A percentile compares a stretch with the other conserved stretches of the same genome.
Conservation (phyloP, 2,329 filamentous ascomycete species). For the Phyllosticta capitalensis region DNA sequence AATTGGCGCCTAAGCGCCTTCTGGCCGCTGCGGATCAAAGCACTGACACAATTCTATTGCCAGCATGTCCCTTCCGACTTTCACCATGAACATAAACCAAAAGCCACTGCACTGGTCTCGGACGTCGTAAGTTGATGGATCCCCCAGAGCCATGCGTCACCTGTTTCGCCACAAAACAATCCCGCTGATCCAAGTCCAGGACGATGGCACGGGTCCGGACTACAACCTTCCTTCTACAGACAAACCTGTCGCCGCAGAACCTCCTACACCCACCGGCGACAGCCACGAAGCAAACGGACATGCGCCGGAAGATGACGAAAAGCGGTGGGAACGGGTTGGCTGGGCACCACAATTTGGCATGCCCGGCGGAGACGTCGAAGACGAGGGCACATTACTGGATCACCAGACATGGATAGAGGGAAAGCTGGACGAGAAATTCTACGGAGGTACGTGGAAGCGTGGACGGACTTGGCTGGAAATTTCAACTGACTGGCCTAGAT, state of each 20-base stretch:
- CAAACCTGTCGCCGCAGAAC: conserved; percentile 57
- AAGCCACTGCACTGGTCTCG: conserved; percentile 63
- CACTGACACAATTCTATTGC: conserved; percentile 7
- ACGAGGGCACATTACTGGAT: conserved; percentile 62
- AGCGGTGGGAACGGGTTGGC: conserved; percentile 51
- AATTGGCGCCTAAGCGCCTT: background rate
- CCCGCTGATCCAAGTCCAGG: conserved; percentile 27
- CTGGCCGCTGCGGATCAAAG: background rate
- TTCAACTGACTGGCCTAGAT: conserved; percentile 43
- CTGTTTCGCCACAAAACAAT: conserved; percentile 7
- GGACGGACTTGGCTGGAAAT: conserved; percentile 16
- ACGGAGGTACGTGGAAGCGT: conserved; percentile 53
- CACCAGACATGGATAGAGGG: conserved; percentile 82
- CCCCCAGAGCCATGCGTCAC: conserved; percentile 4
- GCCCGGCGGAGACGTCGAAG: conserved; percentile 38
- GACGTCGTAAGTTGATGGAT: conserved; percentile 49
- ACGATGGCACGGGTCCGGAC: conserved; percentile 57
- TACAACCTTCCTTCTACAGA: conserved; percentile 71
- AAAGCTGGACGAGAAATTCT: conserved; percentile 79
- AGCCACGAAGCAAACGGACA: conserved; percentile 20
- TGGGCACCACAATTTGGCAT: conserved; percentile 80
- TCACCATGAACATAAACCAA: conserved; percentile 50
- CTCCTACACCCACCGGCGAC: conserved; percentile 39
- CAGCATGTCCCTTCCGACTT: conserved; percentile 57
- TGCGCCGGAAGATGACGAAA: conserved; percentile 38